A percentile compares a stretch with the other conserved stretches of the same genome.
These are phyloP conservation scores for Amniculicola lignicola DNA, from an alignment of 495 filamentous ascomycete species.

Conservation along the genomic window DNA sequence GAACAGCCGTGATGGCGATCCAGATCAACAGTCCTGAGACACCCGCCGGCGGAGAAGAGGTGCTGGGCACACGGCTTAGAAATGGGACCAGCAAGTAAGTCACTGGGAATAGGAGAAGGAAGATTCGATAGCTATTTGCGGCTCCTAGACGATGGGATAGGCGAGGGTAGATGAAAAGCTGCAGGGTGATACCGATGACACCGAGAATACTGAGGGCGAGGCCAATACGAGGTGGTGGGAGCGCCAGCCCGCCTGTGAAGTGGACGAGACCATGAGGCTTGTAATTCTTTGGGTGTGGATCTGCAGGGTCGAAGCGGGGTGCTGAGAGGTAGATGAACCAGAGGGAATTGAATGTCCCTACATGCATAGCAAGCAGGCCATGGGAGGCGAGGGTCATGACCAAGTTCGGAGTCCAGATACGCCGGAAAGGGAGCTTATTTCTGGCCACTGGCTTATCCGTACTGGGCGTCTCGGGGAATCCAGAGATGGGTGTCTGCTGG, in stretches of 20 bases:
- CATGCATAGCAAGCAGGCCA: constrained; percentile 68
- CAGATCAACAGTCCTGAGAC: constrained; percentile 63
- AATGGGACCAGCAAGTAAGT: constrained; percentile 67
- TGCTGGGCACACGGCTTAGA: constrained; percentile 56
- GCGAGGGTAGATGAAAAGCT: constrained; percentile 67
- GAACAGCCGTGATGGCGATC: constrained; percentile 59
- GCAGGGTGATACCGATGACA: constrained; percentile 63
- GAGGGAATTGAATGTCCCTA: constrained; percentile 70
- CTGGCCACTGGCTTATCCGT: constrained; percentile 27
- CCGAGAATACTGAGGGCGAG: constrained; percentile 68
- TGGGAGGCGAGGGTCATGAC: constrained; percentile 61
- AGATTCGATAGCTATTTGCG: constrained; percentile 55
- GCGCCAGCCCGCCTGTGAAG: constrained; percentile 70
- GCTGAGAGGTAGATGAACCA: constrained; percentile 70
- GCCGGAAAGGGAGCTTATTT: constrained; percentile 57
- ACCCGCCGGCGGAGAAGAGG: constrained; percentile 32
- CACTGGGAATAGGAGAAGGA: constrained; percentile 61
- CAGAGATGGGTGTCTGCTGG: constrained; percentile 26
- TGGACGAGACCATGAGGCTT: constrained; percentile 53
- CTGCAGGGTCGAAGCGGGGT: constrained; percentile 51
- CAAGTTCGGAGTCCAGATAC: constrained; percentile 63
- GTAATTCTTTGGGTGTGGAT: constrained; percentile 35
- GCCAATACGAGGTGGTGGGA: constrained; percentile 66
- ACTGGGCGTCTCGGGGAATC: constrained; percentile 34
- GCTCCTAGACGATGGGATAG: constrained; percentile 61